Evolutionary conservation across 352 stramenopile genomes (phyloP), one percentile per base, ranked within the genome.

Genomic region (Pythium sp.): DNA sequence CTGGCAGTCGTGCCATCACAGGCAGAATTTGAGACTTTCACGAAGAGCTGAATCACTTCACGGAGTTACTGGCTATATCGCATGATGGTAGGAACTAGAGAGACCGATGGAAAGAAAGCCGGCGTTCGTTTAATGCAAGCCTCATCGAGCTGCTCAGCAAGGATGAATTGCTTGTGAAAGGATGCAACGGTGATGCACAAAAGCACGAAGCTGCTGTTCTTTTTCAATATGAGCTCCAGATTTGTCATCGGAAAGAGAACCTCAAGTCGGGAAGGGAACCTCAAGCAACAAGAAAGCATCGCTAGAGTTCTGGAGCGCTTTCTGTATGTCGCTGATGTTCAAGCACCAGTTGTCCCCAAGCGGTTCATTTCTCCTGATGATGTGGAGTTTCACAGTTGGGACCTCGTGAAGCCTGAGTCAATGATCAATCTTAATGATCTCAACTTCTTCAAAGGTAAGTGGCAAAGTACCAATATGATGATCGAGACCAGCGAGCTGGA

Each of bases 301-400:
- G 18, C 43, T 0, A n/a, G 43, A 7, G 4, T 53, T 12, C 41
- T 49, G 41, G 14, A 24, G 38, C 60, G 28, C 20, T 65, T 30
- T 30, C 38, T 20, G 20, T 18, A 7, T 20, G 22, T 56, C 1
- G 53, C 5, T 53, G 15, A 18, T 3, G 12, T 24, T 53, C 9
- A 53, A 53, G 43, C 20, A 24, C 5, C 43, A 5, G 7, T 2
- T 5, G 26, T 65, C 6, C 59, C 59, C 7, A 30, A 28, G 26
- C 58, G 59, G 59, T 65, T 65, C 43, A 56, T 58, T 9, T 65
- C 59, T 11, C 46, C 26, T 2, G 38, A 58, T 6, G 59, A 65
- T 32, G 28, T 65, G 5, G 30, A 47, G n/a, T n/a, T 51, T 67
- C 51, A 63, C 62, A 8, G 43, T 36, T 30, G 53, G 62, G 18